phyloP scores from a whole-genome alignment of 1,284 basidiomycete genomes.

The Phlebopus sp. region DNA sequence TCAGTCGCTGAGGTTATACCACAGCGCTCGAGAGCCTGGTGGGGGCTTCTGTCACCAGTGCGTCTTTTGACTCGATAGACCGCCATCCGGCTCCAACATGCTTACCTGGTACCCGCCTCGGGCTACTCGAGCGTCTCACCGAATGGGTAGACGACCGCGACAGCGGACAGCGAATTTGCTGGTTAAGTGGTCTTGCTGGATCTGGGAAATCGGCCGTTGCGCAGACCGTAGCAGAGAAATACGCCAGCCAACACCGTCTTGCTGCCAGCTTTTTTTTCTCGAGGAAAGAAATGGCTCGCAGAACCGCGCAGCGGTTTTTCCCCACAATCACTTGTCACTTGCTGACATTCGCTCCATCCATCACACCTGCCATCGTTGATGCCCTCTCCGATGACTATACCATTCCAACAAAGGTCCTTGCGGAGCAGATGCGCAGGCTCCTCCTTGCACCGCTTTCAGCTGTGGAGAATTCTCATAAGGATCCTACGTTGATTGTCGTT shows the following conservation, averaged over 20 bases:
- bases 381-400: conserved; percentile 14
- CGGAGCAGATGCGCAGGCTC: conserved; percentile 18
- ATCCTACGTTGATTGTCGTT: conserved; percentile 18
- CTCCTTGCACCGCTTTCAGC: conserved; percentile 14
- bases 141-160: conserved; percentile 12
- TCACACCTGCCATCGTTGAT: conserved; percentile 8
- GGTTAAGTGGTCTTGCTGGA: conserved; percentile 21
- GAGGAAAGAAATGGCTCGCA: conserved; percentile 17
- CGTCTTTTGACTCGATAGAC: conserved; percentile 19
- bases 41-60: conserved; percentile 14
- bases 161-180: conserved; percentile 13
- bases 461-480: conserved; percentile 2
- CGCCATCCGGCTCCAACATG: conserved; percentile 22
- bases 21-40: conserved; percentile 15
- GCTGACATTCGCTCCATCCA: conserved; percentile 13
- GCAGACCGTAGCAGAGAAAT: conserved; percentile 20
- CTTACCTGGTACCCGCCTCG: conserved; percentile 22
- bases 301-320: conserved; percentile 17
- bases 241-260: conserved; percentile 14
- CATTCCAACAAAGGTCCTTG: conserved; percentile 18
- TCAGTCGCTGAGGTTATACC: background rate
- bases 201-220: conserved; percentile 24
- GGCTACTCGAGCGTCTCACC: conserved; percentile 13
- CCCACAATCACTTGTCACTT: conserved; percentile 19
- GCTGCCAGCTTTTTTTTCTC: conserved; percentile 27